Evolutionary conservation across 2,329 filamentous ascomycete genomes (phyloP).

Genomic region (Fusarium sp.): DNA sequence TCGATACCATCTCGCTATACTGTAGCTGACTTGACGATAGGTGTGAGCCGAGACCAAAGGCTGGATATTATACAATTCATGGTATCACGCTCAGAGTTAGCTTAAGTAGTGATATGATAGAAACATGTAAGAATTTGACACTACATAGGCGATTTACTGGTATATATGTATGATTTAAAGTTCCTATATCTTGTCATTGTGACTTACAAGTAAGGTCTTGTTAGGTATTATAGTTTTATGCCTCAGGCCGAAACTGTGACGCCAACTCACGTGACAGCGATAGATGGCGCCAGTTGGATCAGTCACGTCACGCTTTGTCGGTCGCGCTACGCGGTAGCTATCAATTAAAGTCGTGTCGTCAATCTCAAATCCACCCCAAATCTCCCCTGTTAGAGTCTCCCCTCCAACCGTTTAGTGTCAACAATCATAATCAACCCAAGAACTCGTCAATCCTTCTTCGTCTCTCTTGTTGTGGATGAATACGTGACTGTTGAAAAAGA

Average conservation of each 20-base stretch:
- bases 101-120: no score
- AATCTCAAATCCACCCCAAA: slow-evolving; percentile 34
- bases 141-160: no score
- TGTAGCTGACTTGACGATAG: slow-evolving; percentile 22
- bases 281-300: slow-evolving; percentile 45
- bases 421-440: slow-evolving; percentile 34
- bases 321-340: slow-evolving; percentile 52
- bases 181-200: neutral
- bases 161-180: neutral
- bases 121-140: neutral
- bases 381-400: slow-evolving; percentile 34
- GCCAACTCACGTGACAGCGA: slow-evolving; percentile 50
- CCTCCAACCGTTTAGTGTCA: slow-evolving; percentile 33
- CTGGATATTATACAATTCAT: neutral
- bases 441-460: slow-evolving; percentile 14
- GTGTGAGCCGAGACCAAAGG: neutral
- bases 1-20: neutral
- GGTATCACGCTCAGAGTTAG: neutral
- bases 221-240: neutral
- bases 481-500: slow-evolving; percentile 6
- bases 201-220: neutral
- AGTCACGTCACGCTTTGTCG: slow-evolving; percentile 55
- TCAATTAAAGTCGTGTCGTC: slow-evolving; percentile 51
- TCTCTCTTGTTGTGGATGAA: slow-evolving; percentile 32
- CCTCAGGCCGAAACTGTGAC: slow-evolving; percentile 7